Evolutionary conservation across 441 rosid species (phyloP).

Genomic region (Eruca vesicaria): DNA sequence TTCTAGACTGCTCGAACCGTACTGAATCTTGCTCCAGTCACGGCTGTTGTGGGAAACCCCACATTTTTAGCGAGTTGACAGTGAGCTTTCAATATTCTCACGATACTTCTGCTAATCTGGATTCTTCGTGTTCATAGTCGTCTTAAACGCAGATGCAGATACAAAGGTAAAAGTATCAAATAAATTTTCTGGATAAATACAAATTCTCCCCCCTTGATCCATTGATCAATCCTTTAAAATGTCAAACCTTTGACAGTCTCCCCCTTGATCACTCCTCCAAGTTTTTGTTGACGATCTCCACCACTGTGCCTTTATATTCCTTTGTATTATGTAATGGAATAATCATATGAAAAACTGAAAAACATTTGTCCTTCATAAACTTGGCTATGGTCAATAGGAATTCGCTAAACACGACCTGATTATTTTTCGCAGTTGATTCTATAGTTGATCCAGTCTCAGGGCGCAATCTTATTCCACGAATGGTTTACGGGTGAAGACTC

Average conservation of each 20-base stretch:
- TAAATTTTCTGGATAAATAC: no score
- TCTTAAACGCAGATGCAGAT: slow-evolving; percentile 71
- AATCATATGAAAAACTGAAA: no score
- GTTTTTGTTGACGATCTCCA: no score
- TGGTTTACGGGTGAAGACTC: slow-evolving; percentile 83
- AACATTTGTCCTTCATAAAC: no score
- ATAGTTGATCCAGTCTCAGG: slow-evolving; percentile 67
- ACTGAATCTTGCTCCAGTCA: slow-evolving; percentile 51
- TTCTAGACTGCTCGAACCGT: slow-evolving; percentile 50
- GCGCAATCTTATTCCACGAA: slow-evolving; percentile 85
- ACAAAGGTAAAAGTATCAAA: slow-evolving; percentile 49
- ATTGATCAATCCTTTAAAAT: no score
- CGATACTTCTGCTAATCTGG: slow-evolving; percentile 57
- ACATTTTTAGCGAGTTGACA: slow-evolving; percentile 71
- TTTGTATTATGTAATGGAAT: no score
- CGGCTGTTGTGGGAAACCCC: slow-evolving; percentile 52
- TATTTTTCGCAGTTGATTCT: slow-evolving; percentile 74
- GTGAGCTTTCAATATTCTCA: slow-evolving; percentile 59
- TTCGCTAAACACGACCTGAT: background rate
- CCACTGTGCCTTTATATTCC: no score
- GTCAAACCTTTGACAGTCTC: no score
- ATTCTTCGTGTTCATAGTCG: slow-evolving; percentile 61
- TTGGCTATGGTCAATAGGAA: no score
- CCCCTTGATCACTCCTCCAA: no score
- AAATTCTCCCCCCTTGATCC: no score